A percentile compares a stretch with the other conserved stretches of the same genome.
phyloP scores from a whole-genome alignment of 2,329 filamentous ascomycete genomes.

The Alternaria sp. region DNA sequence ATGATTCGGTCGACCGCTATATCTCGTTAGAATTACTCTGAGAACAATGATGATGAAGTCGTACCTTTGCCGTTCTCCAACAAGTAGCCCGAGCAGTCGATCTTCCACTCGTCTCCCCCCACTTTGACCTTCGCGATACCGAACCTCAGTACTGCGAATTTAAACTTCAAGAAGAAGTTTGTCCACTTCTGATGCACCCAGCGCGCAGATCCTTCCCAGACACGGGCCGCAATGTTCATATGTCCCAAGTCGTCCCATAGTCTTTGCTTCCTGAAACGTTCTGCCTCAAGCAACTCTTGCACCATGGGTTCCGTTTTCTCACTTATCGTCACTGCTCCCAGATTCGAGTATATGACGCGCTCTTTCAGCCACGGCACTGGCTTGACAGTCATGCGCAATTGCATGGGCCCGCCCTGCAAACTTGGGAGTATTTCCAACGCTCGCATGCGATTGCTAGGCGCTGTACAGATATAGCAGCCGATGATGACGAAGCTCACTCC shows the following conservation, averaged over 20 bases:
- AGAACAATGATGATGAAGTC: conserved; percentile 1
- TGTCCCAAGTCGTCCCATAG: conserved; percentile 38
- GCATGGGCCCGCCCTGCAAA: conserved; percentile 37
- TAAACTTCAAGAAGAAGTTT: conserved; percentile 47
- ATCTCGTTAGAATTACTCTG: conserved; percentile 12
- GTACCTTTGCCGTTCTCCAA: conserved; percentile 47
- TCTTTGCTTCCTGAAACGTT: conserved; percentile 36
- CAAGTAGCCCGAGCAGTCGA: conserved; percentile 46
- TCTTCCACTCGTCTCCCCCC: conserved; percentile 46
- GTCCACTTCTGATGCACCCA: conserved; percentile 49
- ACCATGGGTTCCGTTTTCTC: conserved; percentile 46
- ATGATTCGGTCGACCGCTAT: conserved; percentile 46
- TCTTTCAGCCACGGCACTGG: conserved; percentile 38
- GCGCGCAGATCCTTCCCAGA: conserved; percentile 41
- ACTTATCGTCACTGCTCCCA: conserved; percentile 39
- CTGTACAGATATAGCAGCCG: conserved; percentile 42
- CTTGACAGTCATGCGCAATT: conserved; percentile 41
- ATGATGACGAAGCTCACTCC: conserved; percentile 39
- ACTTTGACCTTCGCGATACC: conserved; percentile 43
- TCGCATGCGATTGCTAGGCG: conserved; percentile 41
- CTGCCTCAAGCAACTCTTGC: conserved; percentile 40
- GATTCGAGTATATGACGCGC: conserved; percentile 37
- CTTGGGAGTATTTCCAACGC: conserved; percentile 43
- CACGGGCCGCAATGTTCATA: conserved; percentile 29
- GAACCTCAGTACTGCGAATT: conserved; percentile 46